Conservation (phyloP, 2,329 filamentous ascomycete genomes). For the Ceratocystis destructans region DNA sequence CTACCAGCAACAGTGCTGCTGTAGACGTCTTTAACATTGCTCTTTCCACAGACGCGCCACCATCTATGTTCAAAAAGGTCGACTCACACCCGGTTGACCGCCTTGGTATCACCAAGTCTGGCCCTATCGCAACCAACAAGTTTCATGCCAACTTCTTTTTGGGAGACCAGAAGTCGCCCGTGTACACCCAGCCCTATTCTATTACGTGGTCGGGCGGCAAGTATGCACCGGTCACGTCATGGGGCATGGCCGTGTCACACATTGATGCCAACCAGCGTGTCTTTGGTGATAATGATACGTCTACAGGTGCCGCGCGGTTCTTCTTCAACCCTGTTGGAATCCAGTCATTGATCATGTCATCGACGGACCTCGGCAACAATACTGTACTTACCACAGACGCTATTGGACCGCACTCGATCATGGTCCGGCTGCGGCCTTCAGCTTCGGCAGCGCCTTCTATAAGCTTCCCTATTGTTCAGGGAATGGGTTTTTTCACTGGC, state of each 20-base stretch:
- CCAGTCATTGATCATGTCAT: conserved; percentile 68
- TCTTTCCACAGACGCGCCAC: conserved; percentile 39
- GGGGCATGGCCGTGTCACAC: conserved; percentile 63
- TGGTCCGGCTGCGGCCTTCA: conserved; percentile 51
- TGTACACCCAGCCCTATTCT: conserved; percentile 65
- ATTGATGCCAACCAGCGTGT: conserved; percentile 53
- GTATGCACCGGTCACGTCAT: conserved; percentile 29
- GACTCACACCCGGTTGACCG: conserved; percentile 46
- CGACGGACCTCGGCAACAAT: conserved; percentile 49
- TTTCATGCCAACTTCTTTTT: conserved; percentile 74
- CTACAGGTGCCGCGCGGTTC: conserved; percentile 50
- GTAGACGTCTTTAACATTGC: conserved; percentile 43
- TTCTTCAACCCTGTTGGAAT: conserved; percentile 73
- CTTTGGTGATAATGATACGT: conserved; percentile 44
- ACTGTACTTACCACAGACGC: conserved; percentile 44
- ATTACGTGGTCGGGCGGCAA: conserved; percentile 53
- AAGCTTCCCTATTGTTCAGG: conserved; percentile 73
- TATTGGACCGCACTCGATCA: conserved; percentile 45
- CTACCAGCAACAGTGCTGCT: conserved; percentile 22
- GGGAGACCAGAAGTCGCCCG: conserved; percentile 51
- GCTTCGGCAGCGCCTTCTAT: conserved; percentile 45
- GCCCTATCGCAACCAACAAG: conserved; percentile 59
- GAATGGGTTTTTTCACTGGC: conserved; percentile 75
- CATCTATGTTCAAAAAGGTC: conserved; percentile 33
- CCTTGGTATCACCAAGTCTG: conserved; percentile 34